Evolutionary conservation across 345 rosid genomes (phyloP).

Genomic region (Euphorbia lathyris): DNA sequence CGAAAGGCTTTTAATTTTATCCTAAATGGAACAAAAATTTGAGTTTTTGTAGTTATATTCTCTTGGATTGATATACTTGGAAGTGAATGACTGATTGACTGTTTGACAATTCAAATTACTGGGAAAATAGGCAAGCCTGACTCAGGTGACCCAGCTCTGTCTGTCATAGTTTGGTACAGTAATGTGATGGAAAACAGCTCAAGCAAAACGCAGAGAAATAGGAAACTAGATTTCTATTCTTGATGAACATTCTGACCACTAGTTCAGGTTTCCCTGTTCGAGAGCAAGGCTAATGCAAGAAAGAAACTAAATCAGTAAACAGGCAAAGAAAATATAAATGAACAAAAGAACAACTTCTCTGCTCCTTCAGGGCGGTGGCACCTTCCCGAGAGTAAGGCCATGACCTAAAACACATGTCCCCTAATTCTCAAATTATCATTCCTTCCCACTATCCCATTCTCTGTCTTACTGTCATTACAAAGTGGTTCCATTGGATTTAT

Average conservation of each 20-base stretch:
- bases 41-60: background rate
- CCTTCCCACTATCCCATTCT: background rate
- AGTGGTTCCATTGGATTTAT: slow-evolving; percentile 3
- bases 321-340: background rate
- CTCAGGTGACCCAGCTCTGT: background rate
- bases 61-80: background rate
- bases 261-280: background rate
- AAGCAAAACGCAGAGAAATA: background rate
- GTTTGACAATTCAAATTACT: background rate
- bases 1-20: background rate
- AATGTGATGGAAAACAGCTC: background rate
- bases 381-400: background rate
- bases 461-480: background rate
- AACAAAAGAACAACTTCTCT: background rate
- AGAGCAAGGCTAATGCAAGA: no score
- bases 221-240: background rate
- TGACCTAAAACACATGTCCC: background rate
- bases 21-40: background rate
- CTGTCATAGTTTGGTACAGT: background rate
- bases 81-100: background rate
- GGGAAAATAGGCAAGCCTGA: background rate
- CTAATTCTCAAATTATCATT: background rate
- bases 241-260: background rate
- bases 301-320: background rate
- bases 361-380: background rate